phyloP scores from a whole-genome alignment of 306 rosid genomes.

The Vigna nakashimae region DNA sequence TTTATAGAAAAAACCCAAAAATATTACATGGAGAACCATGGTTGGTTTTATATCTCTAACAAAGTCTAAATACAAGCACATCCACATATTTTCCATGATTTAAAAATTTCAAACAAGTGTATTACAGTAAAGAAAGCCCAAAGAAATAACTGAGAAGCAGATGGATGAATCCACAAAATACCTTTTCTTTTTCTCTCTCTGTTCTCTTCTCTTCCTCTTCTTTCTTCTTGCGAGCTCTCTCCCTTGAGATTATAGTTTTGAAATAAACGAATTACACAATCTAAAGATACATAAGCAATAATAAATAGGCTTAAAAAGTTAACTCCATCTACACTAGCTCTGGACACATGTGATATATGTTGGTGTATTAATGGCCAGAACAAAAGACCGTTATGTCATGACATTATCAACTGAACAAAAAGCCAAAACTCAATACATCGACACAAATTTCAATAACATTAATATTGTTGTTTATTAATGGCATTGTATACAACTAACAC shows the following conservation, averaged over 20 bases:
- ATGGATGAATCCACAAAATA: slow-evolving; percentile 43
- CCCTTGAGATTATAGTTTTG: slow-evolving; percentile 60
- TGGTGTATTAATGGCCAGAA: too few species aligned
- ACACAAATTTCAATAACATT: slow-evolving; percentile 14
- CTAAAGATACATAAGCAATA: slow-evolving; percentile 16
- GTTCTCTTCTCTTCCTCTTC: slow-evolving; percentile 90
- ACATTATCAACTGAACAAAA: neutral
- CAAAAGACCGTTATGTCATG: neutral
- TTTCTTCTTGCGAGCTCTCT: slow-evolving; percentile 97
- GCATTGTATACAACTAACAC: neutral
- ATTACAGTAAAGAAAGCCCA: slow-evolving; percentile 7
- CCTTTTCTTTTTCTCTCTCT: slow-evolving; percentile 95
- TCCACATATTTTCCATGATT: slow-evolving; percentile 33
- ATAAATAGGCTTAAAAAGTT: slow-evolving; percentile 27
- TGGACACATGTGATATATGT: slow-evolving; percentile 18
- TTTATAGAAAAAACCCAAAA: neutral
- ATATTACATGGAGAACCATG: neutral
- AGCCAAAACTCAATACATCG: slow-evolving; percentile 2
- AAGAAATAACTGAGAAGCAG: slow-evolving; percentile 35
- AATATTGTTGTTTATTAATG: neutral
- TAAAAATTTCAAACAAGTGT: neutral
- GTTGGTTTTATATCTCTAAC: neutral
- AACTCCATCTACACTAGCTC: slow-evolving; percentile 16
- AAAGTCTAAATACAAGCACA: neutral
- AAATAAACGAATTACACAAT: slow-evolving; percentile 26